Conservation (phyloP, 352 stramenopile genomes). For the Globisporangium spiculum region DNA sequence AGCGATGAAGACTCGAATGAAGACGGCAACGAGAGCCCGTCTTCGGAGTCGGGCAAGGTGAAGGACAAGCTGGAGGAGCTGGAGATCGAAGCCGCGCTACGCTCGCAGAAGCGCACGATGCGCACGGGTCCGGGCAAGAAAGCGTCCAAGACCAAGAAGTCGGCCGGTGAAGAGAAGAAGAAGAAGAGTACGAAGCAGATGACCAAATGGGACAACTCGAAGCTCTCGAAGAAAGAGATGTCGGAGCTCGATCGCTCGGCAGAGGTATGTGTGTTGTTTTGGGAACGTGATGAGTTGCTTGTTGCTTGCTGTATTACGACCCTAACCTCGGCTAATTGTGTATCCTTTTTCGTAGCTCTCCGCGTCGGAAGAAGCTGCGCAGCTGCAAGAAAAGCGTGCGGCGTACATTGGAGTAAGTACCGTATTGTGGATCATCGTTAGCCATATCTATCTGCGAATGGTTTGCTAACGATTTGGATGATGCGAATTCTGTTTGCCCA, state of each 20-base stretch:
- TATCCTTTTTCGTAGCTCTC: slow-evolving; percentile 34
- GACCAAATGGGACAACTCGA: slow-evolving; percentile 84
- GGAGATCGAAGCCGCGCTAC: slow-evolving; percentile 43
- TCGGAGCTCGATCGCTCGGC: slow-evolving; percentile 68
- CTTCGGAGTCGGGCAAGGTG: slow-evolving; percentile 39
- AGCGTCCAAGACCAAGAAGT: slow-evolving; percentile 48
- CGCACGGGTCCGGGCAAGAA: slow-evolving; percentile 63
- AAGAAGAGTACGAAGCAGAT: slow-evolving; percentile 77
- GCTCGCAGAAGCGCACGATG: slow-evolving; percentile 51
- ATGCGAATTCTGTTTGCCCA: not conserved
- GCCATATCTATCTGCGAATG: not conserved
- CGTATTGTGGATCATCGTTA: not conserved
- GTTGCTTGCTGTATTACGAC: not conserved
- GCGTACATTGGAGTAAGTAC: slow-evolving; percentile 80
- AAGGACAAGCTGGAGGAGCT: slow-evolving; percentile 61
- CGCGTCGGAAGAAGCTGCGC: slow-evolving; percentile 65
- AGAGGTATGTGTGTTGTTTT: slow-evolving; percentile 31
- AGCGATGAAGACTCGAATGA: slow-evolving; percentile 59
- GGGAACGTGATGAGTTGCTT: not conserved
- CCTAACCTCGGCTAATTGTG: not conserved
- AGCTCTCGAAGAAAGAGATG: slow-evolving; percentile 84
- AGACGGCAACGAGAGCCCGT: slow-evolving; percentile 36
- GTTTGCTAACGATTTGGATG: not conserved
- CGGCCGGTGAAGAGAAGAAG: slow-evolving; percentile 35
- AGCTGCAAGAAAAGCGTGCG: slow-evolving; percentile 68